Percentiles rank a stretch among this genome's conserved stretches.
These are phyloP conservation scores for Fereydounia khargensis DNA, from an alignment of 1,284 basidiomycete species.

Conservation along the genomic window DNA sequence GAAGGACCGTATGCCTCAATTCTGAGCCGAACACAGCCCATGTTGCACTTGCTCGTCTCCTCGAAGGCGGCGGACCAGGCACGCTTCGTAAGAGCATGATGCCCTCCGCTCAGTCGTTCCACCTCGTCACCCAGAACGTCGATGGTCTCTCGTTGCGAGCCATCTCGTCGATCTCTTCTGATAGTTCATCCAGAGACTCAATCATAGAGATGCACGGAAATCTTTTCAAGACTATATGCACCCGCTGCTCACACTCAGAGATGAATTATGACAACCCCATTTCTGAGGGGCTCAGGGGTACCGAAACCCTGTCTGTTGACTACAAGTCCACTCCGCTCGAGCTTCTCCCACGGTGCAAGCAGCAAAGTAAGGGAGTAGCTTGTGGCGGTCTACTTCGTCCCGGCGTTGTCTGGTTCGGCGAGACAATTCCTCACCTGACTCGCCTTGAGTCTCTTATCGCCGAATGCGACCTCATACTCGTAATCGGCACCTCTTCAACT, in stretches of 20 bases:
- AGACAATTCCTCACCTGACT: slow-evolving; percentile 29
- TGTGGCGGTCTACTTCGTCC: slow-evolving; percentile 65
- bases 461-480: slow-evolving; percentile 65
- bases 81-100: background rate
- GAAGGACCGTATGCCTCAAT: slow-evolving; percentile 61
- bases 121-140: slow-evolving; percentile 69
- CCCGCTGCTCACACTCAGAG: slow-evolving; percentile 61
- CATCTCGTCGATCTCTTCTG: no score
- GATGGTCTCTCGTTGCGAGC: slow-evolving; percentile 65
- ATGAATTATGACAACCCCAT: slow-evolving; percentile 62
- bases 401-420: slow-evolving; percentile 70
- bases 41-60: slow-evolving; percentile 62
- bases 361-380: background rate
- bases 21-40: slow-evolving; percentile 67
- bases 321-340: slow-evolving; percentile 58
- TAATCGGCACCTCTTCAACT: slow-evolving; percentile 68
- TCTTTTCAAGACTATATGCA: slow-evolving; percentile 65
- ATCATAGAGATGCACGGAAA: slow-evolving; percentile 68
- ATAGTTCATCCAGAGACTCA: background rate
- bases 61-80: slow-evolving; percentile 18
- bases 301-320: slow-evolving; percentile 60
- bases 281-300: slow-evolving; percentile 63
- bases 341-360: slow-evolving; percentile 63
- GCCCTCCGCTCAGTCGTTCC: slow-evolving; percentile 50
- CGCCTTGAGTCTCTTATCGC: slow-evolving; percentile 61